A percentile compares a stretch with the other conserved stretches of the same genome.
Evolutionary conservation across 805 yeast genomes (phyloP).

Genomic region (Teunomyces panamensis): DNA sequence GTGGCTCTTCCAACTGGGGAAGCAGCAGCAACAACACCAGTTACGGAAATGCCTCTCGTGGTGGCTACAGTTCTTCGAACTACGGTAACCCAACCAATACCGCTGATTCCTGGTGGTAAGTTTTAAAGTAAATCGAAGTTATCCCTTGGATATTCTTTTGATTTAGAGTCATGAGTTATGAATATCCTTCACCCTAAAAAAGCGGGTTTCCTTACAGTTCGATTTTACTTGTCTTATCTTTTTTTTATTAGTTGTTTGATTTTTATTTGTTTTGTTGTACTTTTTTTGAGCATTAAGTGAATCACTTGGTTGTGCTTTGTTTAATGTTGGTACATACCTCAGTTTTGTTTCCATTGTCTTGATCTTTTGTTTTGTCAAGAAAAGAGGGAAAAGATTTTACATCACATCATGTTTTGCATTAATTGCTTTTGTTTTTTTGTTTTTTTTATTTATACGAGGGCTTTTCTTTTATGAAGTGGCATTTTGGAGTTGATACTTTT

Average conservation of each 20-base stretch:
- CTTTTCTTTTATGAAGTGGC: slow-evolving; percentile 7
- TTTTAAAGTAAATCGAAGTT: slow-evolving; percentile 4
- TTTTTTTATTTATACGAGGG: slow-evolving; percentile 11
- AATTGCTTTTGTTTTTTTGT: slow-evolving; percentile 22
- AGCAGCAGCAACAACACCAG: slow-evolving; percentile 5
- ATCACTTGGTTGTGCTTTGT: slow-evolving; percentile 13
- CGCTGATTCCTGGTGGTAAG: slow-evolving; percentile 43
- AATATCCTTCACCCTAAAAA: slow-evolving; percentile 1
- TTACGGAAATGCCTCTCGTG: slow-evolving; percentile 23
- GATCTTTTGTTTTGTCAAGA: slow-evolving; percentile 18
- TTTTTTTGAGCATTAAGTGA: slow-evolving; percentile 2
- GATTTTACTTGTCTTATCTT: slow-evolving; percentile 3
- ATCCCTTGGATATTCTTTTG: slow-evolving; percentile 7
- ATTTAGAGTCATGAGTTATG: slow-evolving; percentile 5
- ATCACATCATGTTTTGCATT: slow-evolving; percentile 18
- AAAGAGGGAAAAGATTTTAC: slow-evolving; percentile 16
- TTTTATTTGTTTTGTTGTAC: slow-evolving; percentile 8
- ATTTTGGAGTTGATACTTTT: slow-evolving; percentile 5
- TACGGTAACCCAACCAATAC: slow-evolving; percentile 35
- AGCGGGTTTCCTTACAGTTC: not conserved
- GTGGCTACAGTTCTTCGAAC: slow-evolving; percentile 8
- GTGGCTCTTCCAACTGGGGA: slow-evolving; percentile 21
- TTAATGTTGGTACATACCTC: slow-evolving; percentile 14
- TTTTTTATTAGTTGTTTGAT: slow-evolving; percentile 6
- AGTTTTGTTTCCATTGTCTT: slow-evolving; percentile 16